Evolutionary conservation across 2,329 filamentous ascomycete genomes (phyloP).

Genomic region (Juglanconis juglandina): DNA sequence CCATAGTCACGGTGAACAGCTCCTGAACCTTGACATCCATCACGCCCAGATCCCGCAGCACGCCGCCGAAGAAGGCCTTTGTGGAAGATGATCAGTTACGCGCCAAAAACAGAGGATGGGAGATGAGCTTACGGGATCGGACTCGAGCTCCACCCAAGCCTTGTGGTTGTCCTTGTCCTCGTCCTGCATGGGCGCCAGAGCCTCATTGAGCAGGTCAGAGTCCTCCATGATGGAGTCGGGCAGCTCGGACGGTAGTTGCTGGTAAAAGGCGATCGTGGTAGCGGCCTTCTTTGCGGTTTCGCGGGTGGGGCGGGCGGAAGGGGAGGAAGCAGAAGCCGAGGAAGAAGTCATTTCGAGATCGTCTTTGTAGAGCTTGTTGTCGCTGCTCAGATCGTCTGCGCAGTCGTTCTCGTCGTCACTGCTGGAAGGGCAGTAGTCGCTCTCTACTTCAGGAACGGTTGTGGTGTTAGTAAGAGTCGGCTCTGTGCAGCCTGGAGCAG

Average conservation of each 20-base stretch:
- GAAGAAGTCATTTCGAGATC: background rate
- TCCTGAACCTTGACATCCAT: constrained; percentile 71
- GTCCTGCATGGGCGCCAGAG: constrained; percentile 44
- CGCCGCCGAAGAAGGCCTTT: constrained; percentile 80
- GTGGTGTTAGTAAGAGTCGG: no score
- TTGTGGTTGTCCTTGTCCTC: constrained; percentile 61
- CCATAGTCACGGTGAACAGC: constrained; percentile 59
- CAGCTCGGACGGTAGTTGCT: constrained; percentile 18
- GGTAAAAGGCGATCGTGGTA: background rate
- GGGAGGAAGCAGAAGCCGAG: background rate
- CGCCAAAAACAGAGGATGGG: background rate
- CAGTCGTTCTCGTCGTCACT: background rate
- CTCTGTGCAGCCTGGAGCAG: no score
- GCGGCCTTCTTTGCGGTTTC: constrained; percentile 15
- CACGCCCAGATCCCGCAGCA: constrained; percentile 76
- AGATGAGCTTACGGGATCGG: constrained; percentile 66
- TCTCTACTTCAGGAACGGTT: no score
- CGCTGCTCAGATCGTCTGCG: background rate
- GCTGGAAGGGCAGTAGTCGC: no score
- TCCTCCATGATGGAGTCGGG: constrained; percentile 23
- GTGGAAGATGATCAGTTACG: background rate
- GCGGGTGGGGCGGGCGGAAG: background rate
- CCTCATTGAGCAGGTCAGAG: constrained; percentile 41
- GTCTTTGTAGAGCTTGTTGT: background rate
- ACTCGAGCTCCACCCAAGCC: constrained; percentile 82